A percentile compares a stretch with the other conserved stretches of the same genome.
phyloP scores from a whole-genome alignment of 2,329 filamentous ascomycete species.

The Ceratocystiopsis sp. region DNA sequence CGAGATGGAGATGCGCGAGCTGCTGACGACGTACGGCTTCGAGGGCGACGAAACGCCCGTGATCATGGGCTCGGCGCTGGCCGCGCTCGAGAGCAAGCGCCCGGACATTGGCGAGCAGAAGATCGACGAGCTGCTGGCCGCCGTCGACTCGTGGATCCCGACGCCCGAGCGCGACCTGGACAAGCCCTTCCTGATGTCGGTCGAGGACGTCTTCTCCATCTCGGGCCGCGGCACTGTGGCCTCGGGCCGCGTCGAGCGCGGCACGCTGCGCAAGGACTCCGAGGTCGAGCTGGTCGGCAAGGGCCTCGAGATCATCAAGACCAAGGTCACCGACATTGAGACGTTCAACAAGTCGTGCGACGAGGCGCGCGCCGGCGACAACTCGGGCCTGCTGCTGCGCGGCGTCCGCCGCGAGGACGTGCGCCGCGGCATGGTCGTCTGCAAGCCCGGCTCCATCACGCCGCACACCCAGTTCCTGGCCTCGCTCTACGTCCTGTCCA shows the following conservation, averaged over 20 bases:
- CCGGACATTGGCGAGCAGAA: slow-evolving; percentile 74
- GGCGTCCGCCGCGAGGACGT: slow-evolving; percentile 94
- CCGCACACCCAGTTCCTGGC: slow-evolving; percentile 82
- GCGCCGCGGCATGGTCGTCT: slow-evolving; percentile 84
- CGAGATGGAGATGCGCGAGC: slow-evolving; percentile 99
- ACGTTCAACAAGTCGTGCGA: slow-evolving; percentile 99
- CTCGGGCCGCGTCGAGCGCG: slow-evolving; percentile 94
- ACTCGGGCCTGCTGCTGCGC: slow-evolving; percentile 91
- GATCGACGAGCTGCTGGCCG: slow-evolving; percentile 80
- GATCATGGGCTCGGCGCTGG: slow-evolving; percentile 90
- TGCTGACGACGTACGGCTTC: slow-evolving; percentile 83
- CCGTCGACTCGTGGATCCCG: slow-evolving; percentile 92
- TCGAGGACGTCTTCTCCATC: slow-evolving; percentile 87
- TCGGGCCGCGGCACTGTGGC: slow-evolving; percentile 90
- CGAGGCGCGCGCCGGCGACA: slow-evolving; percentile 89
- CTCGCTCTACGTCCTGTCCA: slow-evolving; percentile 91
- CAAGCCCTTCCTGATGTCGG: slow-evolving; percentile 98
- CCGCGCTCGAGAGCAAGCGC: slow-evolving; percentile 73
- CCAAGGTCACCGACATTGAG: slow-evolving; percentile 98
- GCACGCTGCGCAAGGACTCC: slow-evolving; percentile 78
- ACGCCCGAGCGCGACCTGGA: slow-evolving; percentile 86
- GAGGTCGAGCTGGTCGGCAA: slow-evolving; percentile 94
- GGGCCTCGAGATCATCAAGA: slow-evolving; percentile 69
- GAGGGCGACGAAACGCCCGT: slow-evolving; percentile 97
- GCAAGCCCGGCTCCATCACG: slow-evolving; percentile 67